A percentile compares a stretch with the other conserved stretches of the same genome.
Evolutionary conservation across 805 yeast genomes (phyloP).

Genomic region (Monosporozyma aquatica): DNA sequence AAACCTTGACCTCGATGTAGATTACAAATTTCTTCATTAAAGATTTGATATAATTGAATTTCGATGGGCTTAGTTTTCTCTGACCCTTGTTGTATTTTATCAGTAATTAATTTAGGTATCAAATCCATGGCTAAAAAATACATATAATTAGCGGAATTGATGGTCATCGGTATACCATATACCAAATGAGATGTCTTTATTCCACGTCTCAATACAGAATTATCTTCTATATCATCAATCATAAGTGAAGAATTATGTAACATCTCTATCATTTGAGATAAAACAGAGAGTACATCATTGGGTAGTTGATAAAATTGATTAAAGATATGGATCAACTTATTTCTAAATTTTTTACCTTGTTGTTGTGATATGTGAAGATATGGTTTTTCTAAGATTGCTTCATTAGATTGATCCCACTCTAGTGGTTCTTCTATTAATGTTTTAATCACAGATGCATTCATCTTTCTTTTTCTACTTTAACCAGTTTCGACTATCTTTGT

Average conservation of each 20-base stretch:
- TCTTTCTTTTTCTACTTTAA: neutral
- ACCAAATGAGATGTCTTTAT: constrained; percentile 67
- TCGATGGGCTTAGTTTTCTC: constrained; percentile 7
- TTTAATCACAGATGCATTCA: constrained; percentile 1
- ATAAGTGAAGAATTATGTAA: constrained; percentile 60
- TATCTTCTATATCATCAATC: constrained; percentile 86
- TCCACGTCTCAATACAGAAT: constrained; percentile 63
- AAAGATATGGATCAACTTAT: constrained; percentile 42
- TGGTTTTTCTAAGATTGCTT: constrained; percentile 34
- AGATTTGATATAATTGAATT: constrained; percentile 33
- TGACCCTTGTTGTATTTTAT: neutral
- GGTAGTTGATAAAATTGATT: constrained; percentile 43
- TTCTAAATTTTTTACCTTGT: constrained; percentile 51
- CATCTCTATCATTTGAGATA: constrained; percentile 45
- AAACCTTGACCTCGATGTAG: constrained; percentile 86
- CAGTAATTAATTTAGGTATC: constrained; percentile 30
- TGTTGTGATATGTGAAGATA: constrained; percentile 40
- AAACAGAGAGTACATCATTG: constrained; percentile 27
- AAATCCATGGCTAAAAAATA: constrained; percentile 61
- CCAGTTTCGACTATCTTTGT: neutral
- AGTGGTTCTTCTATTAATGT: constrained; percentile 13
- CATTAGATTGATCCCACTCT: constrained; percentile 26
- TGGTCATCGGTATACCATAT: constrained; percentile 70
- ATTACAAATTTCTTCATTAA: constrained; percentile 66
- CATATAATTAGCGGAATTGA: constrained; percentile 77